Conservation (phyloP, 139 green algal genomes). For the Micromonas pusilla region DNA sequence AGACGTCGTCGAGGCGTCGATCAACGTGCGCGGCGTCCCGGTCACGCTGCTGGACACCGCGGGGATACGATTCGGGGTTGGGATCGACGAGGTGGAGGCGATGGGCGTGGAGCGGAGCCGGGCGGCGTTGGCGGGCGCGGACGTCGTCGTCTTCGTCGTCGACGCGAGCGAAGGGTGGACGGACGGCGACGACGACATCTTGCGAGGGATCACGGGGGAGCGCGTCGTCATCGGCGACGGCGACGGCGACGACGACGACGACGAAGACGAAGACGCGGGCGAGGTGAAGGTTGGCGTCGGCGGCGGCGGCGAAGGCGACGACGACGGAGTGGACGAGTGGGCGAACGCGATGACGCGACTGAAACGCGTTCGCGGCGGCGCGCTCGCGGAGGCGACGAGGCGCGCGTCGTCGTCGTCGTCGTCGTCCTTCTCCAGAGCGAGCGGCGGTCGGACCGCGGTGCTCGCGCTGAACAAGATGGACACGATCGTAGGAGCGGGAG, state of each 20-base stretch:
- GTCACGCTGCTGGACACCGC: conserved; percentile 90
- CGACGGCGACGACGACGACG: conserved; percentile 26
- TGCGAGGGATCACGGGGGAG: too few species aligned
- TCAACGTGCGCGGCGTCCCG: conserved; percentile 72
- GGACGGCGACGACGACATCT: conserved; percentile 11
- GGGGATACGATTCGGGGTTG: conserved; percentile 63
- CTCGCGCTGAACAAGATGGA: conserved; percentile 90
- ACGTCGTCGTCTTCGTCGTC: conserved; percentile 25
- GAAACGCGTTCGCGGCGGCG: not conserved
- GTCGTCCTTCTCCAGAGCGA: too few species aligned
- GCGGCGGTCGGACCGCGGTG: conserved; percentile 41
- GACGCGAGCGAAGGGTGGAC: conserved; percentile 20
- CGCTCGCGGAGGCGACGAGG: not conserved
- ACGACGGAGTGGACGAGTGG: not conserved
- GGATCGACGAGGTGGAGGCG: conserved; percentile 29
- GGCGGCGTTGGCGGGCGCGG: conserved; percentile 21
- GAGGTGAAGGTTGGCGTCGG: conserved; percentile 48
- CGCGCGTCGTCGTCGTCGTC: too few species aligned
- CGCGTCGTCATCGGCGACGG: conserved; percentile 15
- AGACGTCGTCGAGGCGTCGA: conserved; percentile 82
- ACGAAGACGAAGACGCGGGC: conserved; percentile 65
- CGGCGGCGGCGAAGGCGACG: conserved; percentile 19
- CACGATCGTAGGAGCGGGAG: not conserved
- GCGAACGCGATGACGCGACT: not conserved
- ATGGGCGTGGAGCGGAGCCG: conserved; percentile 53